Evolutionary conservation across 2,329 filamentous ascomycete genomes (phyloP).

Genomic region (Chalaropsis thielavioides): DNA sequence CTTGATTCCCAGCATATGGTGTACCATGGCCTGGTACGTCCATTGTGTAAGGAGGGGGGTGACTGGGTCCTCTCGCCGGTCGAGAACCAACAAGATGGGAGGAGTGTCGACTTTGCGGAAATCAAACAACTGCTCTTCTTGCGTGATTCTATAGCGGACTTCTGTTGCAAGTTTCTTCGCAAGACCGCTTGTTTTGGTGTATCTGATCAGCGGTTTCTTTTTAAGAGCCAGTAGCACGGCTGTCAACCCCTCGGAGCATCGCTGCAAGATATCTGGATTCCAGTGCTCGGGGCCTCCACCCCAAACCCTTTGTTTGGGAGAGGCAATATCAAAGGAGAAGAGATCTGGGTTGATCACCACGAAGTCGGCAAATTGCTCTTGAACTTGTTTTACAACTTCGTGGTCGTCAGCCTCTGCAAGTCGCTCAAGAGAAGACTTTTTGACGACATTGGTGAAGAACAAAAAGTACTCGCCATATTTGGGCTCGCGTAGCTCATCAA

Average conservation of each 20-base stretch:
- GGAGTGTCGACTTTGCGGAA: slow-evolving; percentile 91
- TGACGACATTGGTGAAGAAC: slow-evolving; percentile 94
- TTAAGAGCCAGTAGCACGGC: slow-evolving; percentile 78
- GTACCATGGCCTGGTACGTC: slow-evolving; percentile 99
- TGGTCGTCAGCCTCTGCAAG: slow-evolving; percentile 94
- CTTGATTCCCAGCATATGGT: slow-evolving; percentile 82
- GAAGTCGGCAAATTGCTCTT: slow-evolving; percentile 95
- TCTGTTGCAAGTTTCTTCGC: slow-evolving; percentile 90
- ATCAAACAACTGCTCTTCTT: slow-evolving; percentile 93
- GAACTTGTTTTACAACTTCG: slow-evolving; percentile 84
- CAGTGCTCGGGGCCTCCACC: slow-evolving; percentile 68
- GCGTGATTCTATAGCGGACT: slow-evolving; percentile 80
- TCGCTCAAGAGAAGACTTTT: slow-evolving; percentile 87
- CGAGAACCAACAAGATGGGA: slow-evolving; percentile 77
- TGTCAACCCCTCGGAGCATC: slow-evolving; percentile 74
- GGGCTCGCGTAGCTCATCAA: slow-evolving; percentile 89
- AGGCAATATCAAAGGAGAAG: slow-evolving; percentile 62
- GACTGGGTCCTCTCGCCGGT: slow-evolving; percentile 85
- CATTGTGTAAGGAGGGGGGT: slow-evolving; percentile 91
- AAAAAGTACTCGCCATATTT: slow-evolving; percentile 97
- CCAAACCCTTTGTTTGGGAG: slow-evolving; percentile 67
- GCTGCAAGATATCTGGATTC: slow-evolving; percentile 77
- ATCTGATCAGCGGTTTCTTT: slow-evolving; percentile 90
- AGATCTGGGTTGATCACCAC: slow-evolving; percentile 90
- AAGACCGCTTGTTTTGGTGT: slow-evolving; percentile 77